These are phyloP conservation scores for Verruconis gallopava DNA, from an alignment of 2,329 filamentous ascomycete genomes.

Conservation along the genomic window DNA sequence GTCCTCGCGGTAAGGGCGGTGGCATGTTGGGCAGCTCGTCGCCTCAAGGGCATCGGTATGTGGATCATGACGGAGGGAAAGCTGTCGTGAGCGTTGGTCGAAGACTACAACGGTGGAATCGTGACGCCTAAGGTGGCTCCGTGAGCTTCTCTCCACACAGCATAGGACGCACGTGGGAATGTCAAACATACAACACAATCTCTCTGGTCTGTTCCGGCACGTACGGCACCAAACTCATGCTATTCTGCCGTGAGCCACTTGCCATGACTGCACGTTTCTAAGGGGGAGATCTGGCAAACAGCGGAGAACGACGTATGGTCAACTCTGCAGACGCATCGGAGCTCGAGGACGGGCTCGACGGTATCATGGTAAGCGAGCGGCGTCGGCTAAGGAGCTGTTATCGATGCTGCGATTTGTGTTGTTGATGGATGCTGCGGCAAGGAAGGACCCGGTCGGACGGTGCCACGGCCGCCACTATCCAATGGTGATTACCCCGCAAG, in stretches of 20 bases:
- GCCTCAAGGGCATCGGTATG: slow-evolving; percentile 39
- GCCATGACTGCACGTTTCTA: not conserved
- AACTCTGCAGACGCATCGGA: too few relatives aligned
- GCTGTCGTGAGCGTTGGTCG: slow-evolving; percentile 70
- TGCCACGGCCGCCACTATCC: too few relatives aligned
- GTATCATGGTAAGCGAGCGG: too few relatives aligned
- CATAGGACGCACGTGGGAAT: not conserved
- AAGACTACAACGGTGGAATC: slow-evolving; percentile 86
- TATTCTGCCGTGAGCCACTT: slow-evolving; percentile 11
- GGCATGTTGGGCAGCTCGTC: slow-evolving; percentile 80
- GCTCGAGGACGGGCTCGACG: too few relatives aligned
- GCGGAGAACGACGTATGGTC: too few relatives aligned
- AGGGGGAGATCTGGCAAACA: not conserved
- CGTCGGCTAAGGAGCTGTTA: too few relatives aligned
- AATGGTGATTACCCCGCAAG: too few relatives aligned
- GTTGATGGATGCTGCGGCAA: too few relatives aligned
- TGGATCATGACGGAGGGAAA: slow-evolving; percentile 61
- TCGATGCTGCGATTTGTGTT: too few relatives aligned
- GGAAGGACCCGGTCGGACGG: too few relatives aligned
- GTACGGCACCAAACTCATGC: slow-evolving; percentile 65
- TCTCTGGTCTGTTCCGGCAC: slow-evolving; percentile 59
- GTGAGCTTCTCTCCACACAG: slow-evolving; percentile 12
- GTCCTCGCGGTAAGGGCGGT: slow-evolving; percentile 51
- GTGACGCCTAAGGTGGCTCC: slow-evolving; percentile 53
- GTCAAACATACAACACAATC: slow-evolving; percentile 52